These are phyloP conservation scores for Strobilomyces confusus DNA, from an alignment of 768 basidiomycete species.

Conservation along the genomic window DNA sequence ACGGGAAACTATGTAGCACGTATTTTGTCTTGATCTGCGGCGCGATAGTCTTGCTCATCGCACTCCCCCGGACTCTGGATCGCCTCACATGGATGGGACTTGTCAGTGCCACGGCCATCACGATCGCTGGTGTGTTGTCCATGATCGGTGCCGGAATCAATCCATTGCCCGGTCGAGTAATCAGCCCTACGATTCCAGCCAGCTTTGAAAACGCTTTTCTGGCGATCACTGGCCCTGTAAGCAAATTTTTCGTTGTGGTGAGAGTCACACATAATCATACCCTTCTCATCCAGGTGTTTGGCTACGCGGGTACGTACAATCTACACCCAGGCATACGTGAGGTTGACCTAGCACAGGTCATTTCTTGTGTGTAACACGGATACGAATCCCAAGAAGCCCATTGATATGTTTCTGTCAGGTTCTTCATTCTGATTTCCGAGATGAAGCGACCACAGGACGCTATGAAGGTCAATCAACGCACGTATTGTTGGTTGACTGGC, in stretches of 20 bases:
- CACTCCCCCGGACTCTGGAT: conserved; percentile 2
- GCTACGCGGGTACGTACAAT: conserved; percentile 7
- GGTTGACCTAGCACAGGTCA: conserved; percentile 35
- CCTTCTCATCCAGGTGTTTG: not conserved
- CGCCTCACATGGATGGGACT: not conserved
- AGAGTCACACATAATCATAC: not conserved
- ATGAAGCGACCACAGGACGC: conserved; percentile 50
- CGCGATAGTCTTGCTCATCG: conserved; percentile 7
- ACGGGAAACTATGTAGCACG: not conserved
- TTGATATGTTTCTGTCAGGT: conserved; percentile 33
- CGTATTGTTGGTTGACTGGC: conserved; percentile 1
- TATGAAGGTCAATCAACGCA: conserved; percentile 43
- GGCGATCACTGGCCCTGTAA: conserved; percentile 3
- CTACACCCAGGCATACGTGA: not conserved
- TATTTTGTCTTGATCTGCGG: conserved; percentile 45
- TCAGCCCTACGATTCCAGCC: conserved; percentile 33
- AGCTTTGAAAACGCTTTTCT: conserved; percentile 36
- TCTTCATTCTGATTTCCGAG: conserved; percentile 57
- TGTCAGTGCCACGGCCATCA: conserved; percentile 31
- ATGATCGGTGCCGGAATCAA: conserved; percentile 50
- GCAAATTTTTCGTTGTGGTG: not conserved
- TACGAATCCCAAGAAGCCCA: not conserved
- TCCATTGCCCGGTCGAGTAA: conserved; percentile 34
- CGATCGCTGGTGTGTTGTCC: conserved; percentile 23
- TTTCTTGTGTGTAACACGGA: conserved; percentile 40